Percentiles rank a stretch among this genome's conserved stretches.
Conservation (phyloP, 2,329 filamentous ascomycete species). For the Coleophoma crateriformis region DNA sequence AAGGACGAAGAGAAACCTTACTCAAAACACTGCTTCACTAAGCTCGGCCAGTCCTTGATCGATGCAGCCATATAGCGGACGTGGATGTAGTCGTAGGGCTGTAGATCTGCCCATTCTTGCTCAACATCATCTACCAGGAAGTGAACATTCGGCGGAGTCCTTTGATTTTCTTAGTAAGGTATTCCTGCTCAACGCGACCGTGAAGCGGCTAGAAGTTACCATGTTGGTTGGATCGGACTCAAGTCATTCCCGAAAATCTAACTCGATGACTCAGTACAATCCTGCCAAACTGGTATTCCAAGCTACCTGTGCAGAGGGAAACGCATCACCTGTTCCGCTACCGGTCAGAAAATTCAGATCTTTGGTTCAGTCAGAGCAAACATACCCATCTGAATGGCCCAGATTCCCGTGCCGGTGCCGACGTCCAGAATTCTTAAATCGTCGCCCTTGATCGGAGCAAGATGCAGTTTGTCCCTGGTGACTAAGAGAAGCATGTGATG, state of each 20-base stretch:
- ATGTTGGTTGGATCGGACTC: conserved; percentile 33
- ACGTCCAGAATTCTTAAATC: background rate
- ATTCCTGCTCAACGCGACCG: background rate
- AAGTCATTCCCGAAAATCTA: conserved; percentile 34
- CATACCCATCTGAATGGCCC: background rate
- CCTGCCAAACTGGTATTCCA: too few species aligned
- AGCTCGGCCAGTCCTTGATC: conserved; percentile 2
- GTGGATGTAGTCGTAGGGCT: conserved; percentile 16
- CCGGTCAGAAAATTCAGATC: too few species aligned
- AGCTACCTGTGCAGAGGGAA: background rate
- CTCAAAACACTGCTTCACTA: conserved; percentile 1
- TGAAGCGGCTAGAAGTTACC: conserved; percentile 15
- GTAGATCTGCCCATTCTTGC: conserved; percentile 16
- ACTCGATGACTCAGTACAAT: too few species aligned
- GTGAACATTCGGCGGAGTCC: conserved; percentile 16
- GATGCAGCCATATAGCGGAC: conserved; percentile 1
- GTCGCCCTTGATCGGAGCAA: conserved; percentile 1
- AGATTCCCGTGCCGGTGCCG: background rate
- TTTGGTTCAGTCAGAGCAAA: background rate
- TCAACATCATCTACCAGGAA: conserved; percentile 27
- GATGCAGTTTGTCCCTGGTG: background rate
- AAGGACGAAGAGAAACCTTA: background rate
- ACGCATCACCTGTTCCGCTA: background rate
- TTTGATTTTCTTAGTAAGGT: background rate
- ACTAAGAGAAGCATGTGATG: background rate